These are phyloP conservation scores for Candida pseudoglaebosa DNA, from an alignment of 805 yeast species.

Conservation along the genomic window DNA sequence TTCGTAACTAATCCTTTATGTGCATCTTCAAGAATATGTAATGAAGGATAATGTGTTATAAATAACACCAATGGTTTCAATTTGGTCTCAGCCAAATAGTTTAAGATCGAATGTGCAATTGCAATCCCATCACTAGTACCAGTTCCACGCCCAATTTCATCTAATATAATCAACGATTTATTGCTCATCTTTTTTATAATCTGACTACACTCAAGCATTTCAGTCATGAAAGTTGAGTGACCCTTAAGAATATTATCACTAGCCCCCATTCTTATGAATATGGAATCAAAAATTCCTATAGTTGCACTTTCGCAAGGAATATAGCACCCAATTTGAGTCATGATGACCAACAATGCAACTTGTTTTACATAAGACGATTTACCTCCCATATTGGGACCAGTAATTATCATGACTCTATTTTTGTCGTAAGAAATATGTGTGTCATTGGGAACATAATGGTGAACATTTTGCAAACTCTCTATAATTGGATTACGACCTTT, in stretches of 20 bases:
- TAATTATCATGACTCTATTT: conserved; percentile 57
- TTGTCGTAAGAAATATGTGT: conserved; percentile 44
- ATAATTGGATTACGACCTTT: conserved; percentile 68
- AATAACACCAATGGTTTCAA: conserved; percentile 59
- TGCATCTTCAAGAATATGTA: conserved; percentile 47
- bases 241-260: conserved; percentile 71
- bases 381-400: conserved; percentile 91
- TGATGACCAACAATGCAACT: conserved; percentile 62
- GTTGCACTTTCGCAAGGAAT: conserved; percentile 63
- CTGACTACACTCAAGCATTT: conserved; percentile 60
- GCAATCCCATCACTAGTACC: conserved; percentile 69
- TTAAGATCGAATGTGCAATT: conserved; percentile 69
- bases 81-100: conserved; percentile 44
- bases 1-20: conserved; percentile 45
- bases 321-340: conserved; percentile 76
- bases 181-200: conserved; percentile 52
- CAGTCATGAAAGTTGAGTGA: conserved; percentile 81
- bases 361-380: conserved; percentile 75
- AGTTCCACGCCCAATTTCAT: conserved; percentile 85
- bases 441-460: conserved; percentile 63
- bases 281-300: conserved; percentile 68
- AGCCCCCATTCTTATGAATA: conserved; percentile 85
- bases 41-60: conserved; percentile 78
- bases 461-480: conserved; percentile 39
- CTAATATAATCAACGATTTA: conserved; percentile 60